Evolutionary conservation across 192 early-diverging fungal species (phyloP).

Genomic region (Rhizophagus sp.): DNA sequence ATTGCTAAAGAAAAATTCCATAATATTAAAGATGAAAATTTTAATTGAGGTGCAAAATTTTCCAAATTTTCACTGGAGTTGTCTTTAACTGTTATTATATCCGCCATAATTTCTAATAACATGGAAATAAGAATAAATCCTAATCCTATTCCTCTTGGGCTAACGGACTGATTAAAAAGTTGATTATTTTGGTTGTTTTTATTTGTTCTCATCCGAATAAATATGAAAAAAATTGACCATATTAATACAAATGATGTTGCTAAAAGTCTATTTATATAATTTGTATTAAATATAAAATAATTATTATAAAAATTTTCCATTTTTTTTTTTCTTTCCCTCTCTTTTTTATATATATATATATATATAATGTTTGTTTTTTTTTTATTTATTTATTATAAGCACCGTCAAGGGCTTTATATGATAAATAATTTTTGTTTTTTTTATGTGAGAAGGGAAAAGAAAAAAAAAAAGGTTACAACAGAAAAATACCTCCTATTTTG

Average conservation of each 20-base stretch:
- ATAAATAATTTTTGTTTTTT: no score
- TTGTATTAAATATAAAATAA: not conserved
- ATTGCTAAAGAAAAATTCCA: not conserved
- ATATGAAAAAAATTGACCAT: not conserved
- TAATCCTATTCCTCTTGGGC: not conserved
- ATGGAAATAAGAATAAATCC: not conserved
- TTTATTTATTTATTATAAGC: not conserved
- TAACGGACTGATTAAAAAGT: not conserved
- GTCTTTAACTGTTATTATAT: not conserved
- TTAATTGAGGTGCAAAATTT: not conserved
- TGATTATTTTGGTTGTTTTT: not conserved
- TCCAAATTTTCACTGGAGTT: not conserved
- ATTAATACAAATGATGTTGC: not conserved
- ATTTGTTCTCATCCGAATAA: not conserved
- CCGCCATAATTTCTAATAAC: not conserved
- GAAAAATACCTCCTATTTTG: no score
- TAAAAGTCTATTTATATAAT: not conserved
- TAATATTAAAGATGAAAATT: not conserved
- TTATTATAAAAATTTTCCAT: not conserved
- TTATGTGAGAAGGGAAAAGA: no score
- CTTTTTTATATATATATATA: no score
- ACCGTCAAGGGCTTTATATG: no score
- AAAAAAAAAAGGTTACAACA: no score
- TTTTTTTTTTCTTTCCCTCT: not conserved
- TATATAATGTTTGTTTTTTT: not conserved